These are phyloP conservation scores for Coprinellus micaceus DNA, from an alignment of 768 basidiomycete species.

Conservation along the genomic window DNA sequence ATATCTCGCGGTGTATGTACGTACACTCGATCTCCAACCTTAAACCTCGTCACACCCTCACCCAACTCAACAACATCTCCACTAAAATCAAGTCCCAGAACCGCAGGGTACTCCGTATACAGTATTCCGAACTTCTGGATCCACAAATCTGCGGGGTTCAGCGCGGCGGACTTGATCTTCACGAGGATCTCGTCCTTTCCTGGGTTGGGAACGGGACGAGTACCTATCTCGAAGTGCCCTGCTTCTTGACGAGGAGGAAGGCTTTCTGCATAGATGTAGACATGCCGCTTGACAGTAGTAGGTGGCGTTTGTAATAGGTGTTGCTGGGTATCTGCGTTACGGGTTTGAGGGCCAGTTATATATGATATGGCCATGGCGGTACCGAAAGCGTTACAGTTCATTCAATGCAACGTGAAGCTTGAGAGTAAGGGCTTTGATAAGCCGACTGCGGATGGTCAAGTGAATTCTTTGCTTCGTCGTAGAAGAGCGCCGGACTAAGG, in stretches of 20 bases:
- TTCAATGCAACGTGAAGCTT: no score
- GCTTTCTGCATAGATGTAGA: conserved; percentile 19
- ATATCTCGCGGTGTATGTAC: conserved; percentile 13
- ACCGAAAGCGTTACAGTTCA: no score
- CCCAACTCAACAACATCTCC: conserved; percentile 52
- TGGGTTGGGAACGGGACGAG: conserved; percentile 14
- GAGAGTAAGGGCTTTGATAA: no score
- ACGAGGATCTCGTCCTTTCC: conserved; percentile 32
- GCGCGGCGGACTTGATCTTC: conserved; percentile 33
- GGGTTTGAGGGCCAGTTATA: no score
- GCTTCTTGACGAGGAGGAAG: conserved; percentile 19
- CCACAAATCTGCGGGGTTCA: conserved; percentile 54
- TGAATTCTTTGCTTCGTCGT: no score
- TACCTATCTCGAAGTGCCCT: conserved; percentile 28
- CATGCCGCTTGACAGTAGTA: no score
- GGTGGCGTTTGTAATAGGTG: no score
- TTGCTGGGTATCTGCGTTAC: no score
- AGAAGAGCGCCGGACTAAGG: no score
- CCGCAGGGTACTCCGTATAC: conserved; percentile 40
- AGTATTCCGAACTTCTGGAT: conserved; percentile 38
- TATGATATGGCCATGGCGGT: no score
- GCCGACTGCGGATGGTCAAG: no score
- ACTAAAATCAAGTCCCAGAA: conserved; percentile 47
- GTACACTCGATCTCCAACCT: conserved; percentile 53
- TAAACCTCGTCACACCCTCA: conserved; percentile 45